Evolutionary conservation across 371 early-diverging fungal species (phyloP), one percentile per base, ranked within the genome.

Genomic region (Scutellospora calospora): DNA sequence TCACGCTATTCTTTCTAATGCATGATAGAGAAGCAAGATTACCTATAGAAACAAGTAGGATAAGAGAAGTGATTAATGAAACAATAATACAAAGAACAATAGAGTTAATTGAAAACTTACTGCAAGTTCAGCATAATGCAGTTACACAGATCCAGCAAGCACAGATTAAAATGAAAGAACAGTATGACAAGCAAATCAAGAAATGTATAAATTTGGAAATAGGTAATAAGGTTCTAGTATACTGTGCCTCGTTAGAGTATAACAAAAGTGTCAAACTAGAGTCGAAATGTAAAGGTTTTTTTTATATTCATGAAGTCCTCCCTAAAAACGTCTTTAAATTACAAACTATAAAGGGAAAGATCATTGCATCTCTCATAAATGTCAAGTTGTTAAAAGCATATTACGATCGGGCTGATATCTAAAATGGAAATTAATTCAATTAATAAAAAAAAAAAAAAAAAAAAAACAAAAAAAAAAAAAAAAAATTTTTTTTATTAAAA

Each of bases 11-110:
- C 14, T 45, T 69, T 33, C 20, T 82, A 5, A 27, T 81, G 2
- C 72, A 81, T 62, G 74, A 81, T 25, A 12, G 52, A 71, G 29
- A 73, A 29, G 74, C 76, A 1, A 1, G 2, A 1, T 63, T 63
- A 3, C 31, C 29, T 8, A 63, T 63, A 18, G 65, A 63, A 8
- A 0, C 5, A 16, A 31, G 31, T 31, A 8, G 27, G 1, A 59
- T 16, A 59, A 27, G n/a, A 5, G 65, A 29, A 63, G 8, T 27
- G 8, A 18, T 1, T 27, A 11, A 11, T 5, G 31, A 63, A 63
- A 63, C 5, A 0, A n/a, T 63, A 2, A n/a, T 63, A 22, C 22
- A 63, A 27, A 27, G 31, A 16, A n/a, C 25, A 33, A n/a, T 3
- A 4, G 0, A 27, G 3, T 29, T 63, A 4, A 29, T 63, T 35